A percentile compares a stretch with the other conserved stretches of the same genome.
Evolutionary conservation across 352 stramenopile species (phyloP).

Genomic region (Globisporangium splendens): DNA sequence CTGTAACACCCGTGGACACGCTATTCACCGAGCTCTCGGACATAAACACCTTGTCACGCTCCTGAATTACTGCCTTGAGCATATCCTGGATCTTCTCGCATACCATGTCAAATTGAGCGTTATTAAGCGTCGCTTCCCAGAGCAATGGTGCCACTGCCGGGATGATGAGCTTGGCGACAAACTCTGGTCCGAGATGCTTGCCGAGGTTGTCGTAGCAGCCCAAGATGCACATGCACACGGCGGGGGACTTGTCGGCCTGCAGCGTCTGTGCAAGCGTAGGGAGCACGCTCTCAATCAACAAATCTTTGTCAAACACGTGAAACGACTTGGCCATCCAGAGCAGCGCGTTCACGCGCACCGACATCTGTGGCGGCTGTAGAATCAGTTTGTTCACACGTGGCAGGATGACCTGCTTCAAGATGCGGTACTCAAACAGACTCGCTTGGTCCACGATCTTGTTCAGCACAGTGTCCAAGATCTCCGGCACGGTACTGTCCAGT

Average conservation of each 20-base stretch:
- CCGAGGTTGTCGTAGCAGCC: slow-evolving; percentile 86
- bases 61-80: slow-evolving; percentile 82
- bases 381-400: slow-evolving; percentile 88
- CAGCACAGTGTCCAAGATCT: slow-evolving; percentile 84
- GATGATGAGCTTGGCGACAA: slow-evolving; percentile 79
- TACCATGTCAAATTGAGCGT: slow-evolving; percentile 80
- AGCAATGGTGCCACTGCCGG: slow-evolving; percentile 74
- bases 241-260: slow-evolving; percentile 76
- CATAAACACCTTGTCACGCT: slow-evolving; percentile 77
- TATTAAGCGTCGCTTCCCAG: slow-evolving; percentile 79
- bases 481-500: slow-evolving; percentile 76
- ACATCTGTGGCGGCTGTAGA: slow-evolving; percentile 72
- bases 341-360: slow-evolving; percentile 81
- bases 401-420: slow-evolving; percentile 85
- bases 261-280: slow-evolving; percentile 72
- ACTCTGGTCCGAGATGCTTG: slow-evolving; percentile 84
- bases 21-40: slow-evolving; percentile 64
- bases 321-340: slow-evolving; percentile 87
- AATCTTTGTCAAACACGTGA: slow-evolving; percentile 87
- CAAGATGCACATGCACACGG: slow-evolving; percentile 85
- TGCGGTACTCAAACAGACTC: slow-evolving; percentile 86
- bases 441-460: slow-evolving; percentile 88
- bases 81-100: slow-evolving; percentile 88
- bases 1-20: slow-evolving; percentile 55
- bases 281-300: slow-evolving; percentile 80